These are phyloP conservation scores for Scalesia atractyloides DNA, from an alignment of 129 eudicot species.

Conservation along the genomic window DNA sequence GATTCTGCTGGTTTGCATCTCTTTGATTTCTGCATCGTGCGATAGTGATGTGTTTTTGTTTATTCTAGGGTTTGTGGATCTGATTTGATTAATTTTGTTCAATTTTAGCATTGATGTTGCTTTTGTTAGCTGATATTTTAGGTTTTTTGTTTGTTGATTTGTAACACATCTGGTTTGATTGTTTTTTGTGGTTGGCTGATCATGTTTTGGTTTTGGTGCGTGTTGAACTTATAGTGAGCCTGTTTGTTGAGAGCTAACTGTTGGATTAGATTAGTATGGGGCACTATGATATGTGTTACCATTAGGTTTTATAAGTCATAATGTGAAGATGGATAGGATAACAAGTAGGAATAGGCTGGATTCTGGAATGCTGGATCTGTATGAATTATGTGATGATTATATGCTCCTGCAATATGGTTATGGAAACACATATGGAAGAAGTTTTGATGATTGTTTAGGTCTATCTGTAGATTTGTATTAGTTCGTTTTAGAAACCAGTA, in stretches of 20 bases:
- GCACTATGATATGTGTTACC: neutral
- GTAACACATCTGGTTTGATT: neutral
- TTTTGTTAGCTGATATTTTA: neutral
- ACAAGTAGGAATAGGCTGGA: neutral
- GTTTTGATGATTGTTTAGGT: neutral
- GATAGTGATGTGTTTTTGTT: no score
- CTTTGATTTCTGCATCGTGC: neutral
- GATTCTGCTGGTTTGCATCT: neutral
- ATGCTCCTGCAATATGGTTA: neutral
- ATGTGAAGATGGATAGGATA: neutral
- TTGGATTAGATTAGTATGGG: neutral
- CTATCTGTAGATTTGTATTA: neutral
- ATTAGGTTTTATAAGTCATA: conserved; percentile 17
- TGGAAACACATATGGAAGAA: neutral
- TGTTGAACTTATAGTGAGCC: neutral
- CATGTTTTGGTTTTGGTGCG: neutral
- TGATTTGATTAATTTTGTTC: neutral
- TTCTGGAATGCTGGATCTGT: neutral
- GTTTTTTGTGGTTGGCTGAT: neutral
- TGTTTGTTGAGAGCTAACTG: no score
- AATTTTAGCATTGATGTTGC: neutral
- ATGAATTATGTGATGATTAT: conserved; percentile 7
- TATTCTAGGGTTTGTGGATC: no score
- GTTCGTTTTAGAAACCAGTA: neutral
- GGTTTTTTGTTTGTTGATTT: neutral